A percentile compares a stretch with the other conserved stretches of the same genome.
Conservation (phyloP, 75 land plant genomes). For the Azolla pinnata region DNA sequence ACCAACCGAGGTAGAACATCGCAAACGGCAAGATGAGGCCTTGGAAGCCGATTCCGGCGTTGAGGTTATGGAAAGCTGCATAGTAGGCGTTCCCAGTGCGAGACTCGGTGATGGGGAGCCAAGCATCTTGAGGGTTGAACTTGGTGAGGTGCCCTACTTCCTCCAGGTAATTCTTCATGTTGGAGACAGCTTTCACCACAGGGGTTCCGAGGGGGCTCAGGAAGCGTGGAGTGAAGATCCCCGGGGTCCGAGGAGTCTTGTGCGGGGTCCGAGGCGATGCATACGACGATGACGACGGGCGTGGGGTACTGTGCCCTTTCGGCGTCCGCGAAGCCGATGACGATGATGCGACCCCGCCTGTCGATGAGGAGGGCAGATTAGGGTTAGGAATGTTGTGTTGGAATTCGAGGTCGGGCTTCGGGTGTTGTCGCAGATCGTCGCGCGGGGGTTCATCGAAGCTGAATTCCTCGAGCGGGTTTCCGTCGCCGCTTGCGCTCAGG, state of each 20-base stretch:
- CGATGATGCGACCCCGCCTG: neutral
- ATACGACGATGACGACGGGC: constrained; percentile 4
- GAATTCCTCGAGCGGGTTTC: too few relatives aligned
- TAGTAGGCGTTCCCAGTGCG: constrained; percentile 84
- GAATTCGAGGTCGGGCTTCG: too few relatives aligned
- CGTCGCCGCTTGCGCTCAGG: too few relatives aligned
- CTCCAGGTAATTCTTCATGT: constrained; percentile 72
- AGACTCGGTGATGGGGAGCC: constrained; percentile 95
- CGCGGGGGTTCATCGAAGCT: too few relatives aligned
- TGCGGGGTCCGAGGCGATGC: constrained; percentile 24
- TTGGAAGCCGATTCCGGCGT: constrained; percentile 82
- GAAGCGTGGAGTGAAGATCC: constrained; percentile 31
- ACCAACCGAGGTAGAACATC: constrained; percentile 86
- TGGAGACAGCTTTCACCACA: constrained; percentile 49
- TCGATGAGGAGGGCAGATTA: neutral
- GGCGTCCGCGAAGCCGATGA: constrained; percentile 1
- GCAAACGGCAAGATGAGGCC: constrained; percentile 78
- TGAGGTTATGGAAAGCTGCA: constrained; percentile 80
- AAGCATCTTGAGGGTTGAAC: constrained; percentile 71
- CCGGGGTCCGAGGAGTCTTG: constrained; percentile 35
- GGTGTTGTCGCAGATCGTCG: too few relatives aligned
- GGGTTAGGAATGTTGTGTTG: too few relatives aligned
- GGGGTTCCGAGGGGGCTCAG: constrained; percentile 55
- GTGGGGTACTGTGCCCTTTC: neutral
- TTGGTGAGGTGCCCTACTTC: constrained; percentile 88